These are phyloP conservation scores for Maudiozyma barnettii DNA, from an alignment of 805 yeast species.

Conservation along the genomic window DNA sequence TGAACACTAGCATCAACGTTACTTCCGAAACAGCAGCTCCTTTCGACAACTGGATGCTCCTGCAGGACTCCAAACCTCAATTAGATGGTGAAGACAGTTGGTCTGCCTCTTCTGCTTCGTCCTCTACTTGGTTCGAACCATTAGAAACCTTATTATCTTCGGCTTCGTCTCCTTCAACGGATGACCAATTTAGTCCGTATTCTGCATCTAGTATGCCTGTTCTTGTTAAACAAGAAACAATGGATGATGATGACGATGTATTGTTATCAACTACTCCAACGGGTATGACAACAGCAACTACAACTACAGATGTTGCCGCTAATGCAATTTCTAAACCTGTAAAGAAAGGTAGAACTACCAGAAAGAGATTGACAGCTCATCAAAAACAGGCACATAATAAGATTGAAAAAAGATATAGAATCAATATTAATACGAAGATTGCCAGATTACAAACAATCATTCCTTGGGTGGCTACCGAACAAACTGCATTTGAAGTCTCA, in stretches of 20 bases:
- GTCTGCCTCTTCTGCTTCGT: conserved; percentile 1
- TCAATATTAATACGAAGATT: conserved; percentile 61
- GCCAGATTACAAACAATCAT: conserved; percentile 56
- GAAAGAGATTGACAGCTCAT: conserved; percentile 46
- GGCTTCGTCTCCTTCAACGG: conserved; percentile 14
- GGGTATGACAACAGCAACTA: background rate
- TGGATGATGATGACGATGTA: background rate
- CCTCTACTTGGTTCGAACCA: conserved; percentile 20
- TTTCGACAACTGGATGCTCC: conserved; percentile 14
- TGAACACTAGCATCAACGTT: background rate
- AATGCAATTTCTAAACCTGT: background rate
- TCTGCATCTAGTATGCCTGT: background rate
- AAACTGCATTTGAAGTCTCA: conserved; percentile 45
- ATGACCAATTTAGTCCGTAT: background rate
- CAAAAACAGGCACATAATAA: conserved; percentile 67
- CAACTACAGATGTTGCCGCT: background rate
- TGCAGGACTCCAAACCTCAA: background rate
- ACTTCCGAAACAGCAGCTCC: background rate
- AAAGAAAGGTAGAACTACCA: conserved; percentile 29
- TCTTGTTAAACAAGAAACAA: background rate
- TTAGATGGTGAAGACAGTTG: background rate
- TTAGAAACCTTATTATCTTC: conserved; percentile 21
- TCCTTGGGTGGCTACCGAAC: conserved; percentile 56
- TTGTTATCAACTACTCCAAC: background rate
- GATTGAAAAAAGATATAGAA: conserved; percentile 60